Evolutionary conservation across 2,329 filamentous ascomycete species (phyloP).

Genomic region (Epichloe bromicola): DNA sequence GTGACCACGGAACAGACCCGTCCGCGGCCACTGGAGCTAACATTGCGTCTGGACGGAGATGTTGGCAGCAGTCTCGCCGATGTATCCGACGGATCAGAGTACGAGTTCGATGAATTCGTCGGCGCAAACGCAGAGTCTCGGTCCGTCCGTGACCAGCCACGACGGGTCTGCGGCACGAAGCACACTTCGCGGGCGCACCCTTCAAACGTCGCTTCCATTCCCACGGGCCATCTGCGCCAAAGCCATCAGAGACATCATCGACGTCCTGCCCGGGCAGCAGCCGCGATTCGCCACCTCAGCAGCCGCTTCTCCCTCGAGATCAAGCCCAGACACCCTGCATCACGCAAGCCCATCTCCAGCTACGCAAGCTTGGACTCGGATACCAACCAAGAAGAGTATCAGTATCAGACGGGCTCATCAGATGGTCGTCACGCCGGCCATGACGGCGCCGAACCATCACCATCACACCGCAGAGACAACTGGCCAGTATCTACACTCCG

Average conservation of each 20-base stretch:
- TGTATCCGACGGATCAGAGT: constrained; percentile 24
- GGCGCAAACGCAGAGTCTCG: not conserved
- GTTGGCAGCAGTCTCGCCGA: constrained; percentile 33
- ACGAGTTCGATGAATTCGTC: constrained; percentile 7
- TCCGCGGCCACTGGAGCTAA: constrained; percentile 12
- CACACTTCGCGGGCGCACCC: not conserved
- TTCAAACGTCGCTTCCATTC: not conserved
- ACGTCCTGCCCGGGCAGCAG: constrained; percentile 10
- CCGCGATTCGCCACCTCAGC: constrained; percentile 14
- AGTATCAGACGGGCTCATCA: not conserved
- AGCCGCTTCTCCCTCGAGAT: constrained; percentile 12
- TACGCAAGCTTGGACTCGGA: constrained; percentile 21
- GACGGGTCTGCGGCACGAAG: not conserved
- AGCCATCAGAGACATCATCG: constrained; percentile 11
- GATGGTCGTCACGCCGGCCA: not conserved
- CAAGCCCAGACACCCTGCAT: constrained; percentile 8
- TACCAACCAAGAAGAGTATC: not conserved
- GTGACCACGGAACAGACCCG: constrained; percentile 18
- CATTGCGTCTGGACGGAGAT: constrained; percentile 12
- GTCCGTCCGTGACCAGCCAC: not conserved
- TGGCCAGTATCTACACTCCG: not conserved
- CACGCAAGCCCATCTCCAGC: constrained; percentile 14
- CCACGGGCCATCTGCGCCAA: constrained; percentile 6
- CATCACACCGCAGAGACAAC: not conserved
- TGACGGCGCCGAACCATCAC: not conserved